Evolutionary conservation across 2,329 filamentous ascomycete genomes (phyloP).

Genomic region (Diaporthe aspalathi): DNA sequence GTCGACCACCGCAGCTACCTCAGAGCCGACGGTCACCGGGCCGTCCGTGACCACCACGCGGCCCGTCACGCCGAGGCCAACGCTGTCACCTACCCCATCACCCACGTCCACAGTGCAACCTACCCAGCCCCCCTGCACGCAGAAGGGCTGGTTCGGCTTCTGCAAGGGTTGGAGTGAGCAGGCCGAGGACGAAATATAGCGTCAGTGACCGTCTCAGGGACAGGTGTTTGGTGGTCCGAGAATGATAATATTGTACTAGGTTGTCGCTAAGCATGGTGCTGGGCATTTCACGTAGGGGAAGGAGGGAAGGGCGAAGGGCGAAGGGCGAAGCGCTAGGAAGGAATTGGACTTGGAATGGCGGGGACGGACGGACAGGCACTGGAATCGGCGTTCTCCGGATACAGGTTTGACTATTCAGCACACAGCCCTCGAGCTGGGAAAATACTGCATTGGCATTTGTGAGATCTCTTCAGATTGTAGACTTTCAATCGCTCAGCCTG

Average conservation of each 20-base stretch:
- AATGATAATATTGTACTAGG: not conserved
- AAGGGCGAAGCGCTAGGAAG: not conserved
- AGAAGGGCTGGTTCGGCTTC: conserved; percentile 55
- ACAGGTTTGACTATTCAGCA: not conserved
- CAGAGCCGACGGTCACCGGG: conserved; percentile 44
- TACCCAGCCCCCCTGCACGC: conserved; percentile 49
- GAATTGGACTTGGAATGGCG: not conserved
- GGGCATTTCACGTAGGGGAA: not conserved
- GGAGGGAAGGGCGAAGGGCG: not conserved
- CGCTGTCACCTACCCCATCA: conserved; percentile 45
- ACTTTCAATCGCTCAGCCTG: not conserved
- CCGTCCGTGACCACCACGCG: conserved; percentile 44
- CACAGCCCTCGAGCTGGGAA: conserved; percentile 13
- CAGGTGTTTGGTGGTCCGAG: too few species aligned
- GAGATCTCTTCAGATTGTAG: not conserved
- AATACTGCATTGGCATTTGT: not conserved
- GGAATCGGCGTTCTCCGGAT: conserved; percentile 12
- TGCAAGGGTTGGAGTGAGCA: conserved; percentile 53
- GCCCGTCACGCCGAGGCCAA: conserved; percentile 48
- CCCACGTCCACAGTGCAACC: conserved; percentile 35
- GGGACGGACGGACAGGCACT: not conserved
- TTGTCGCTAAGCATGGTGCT: not conserved
- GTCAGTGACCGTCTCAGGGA: not conserved
- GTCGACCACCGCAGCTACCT: conserved; percentile 40
- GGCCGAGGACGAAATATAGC: conserved; percentile 43